phyloP scores from a whole-genome alignment of 257 asterid species.

The Lycium barbarum region DNA sequence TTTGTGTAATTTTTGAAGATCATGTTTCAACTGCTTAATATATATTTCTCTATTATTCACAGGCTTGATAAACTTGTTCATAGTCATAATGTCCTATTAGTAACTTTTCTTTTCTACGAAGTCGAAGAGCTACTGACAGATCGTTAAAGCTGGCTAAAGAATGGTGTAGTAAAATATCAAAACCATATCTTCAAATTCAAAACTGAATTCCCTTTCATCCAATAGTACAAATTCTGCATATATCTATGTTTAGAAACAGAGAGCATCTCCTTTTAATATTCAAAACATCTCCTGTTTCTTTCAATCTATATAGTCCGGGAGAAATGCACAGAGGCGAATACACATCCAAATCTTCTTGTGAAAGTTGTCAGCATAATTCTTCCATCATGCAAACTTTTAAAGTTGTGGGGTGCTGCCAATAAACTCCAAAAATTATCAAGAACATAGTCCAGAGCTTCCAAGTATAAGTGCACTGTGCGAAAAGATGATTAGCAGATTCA shows the following conservation, averaged over 20 bases:
- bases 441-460: not conserved
- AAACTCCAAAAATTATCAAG: not conserved
- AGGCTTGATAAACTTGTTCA: not conserved
- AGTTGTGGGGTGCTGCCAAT: slow-evolving; percentile 8
- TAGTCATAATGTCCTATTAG: not conserved
- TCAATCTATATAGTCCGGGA: not conserved
- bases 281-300: not conserved
- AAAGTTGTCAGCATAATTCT: not conserved
- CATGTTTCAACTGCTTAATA: not conserved
- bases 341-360: not conserved
- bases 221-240: not conserved
- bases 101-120: not conserved
- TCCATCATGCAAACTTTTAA: not conserved
- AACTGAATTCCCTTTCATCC: not conserved
- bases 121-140: not conserved
- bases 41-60: not conserved
- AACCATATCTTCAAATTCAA: not conserved
- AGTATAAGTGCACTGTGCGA: not conserved
- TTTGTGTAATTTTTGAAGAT: not conserved
- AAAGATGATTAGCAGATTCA: not conserved
- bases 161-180: not conserved
- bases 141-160: not conserved
- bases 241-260: not conserved
- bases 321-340: slow-evolving; percentile 9
- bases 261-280: not conserved